phyloP scores from a whole-genome alignment of 2,329 filamentous ascomycete genomes.

The Alternaria hordeiaustralica region DNA sequence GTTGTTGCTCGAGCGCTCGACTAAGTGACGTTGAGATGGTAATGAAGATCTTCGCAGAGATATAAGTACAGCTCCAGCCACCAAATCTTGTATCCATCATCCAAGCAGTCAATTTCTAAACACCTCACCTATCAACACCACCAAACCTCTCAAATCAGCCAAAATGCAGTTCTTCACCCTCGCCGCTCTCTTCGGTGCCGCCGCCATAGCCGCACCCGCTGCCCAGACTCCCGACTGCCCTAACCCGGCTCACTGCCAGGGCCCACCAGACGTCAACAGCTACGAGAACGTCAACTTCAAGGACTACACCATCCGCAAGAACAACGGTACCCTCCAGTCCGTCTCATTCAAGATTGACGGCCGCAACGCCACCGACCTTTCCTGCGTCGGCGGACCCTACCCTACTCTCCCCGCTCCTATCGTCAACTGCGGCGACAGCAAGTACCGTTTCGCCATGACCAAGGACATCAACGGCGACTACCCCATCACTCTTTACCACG shows the following conservation, averaged over 20 bases:
- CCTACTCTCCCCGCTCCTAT: conserved; percentile 20
- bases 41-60: not conserved
- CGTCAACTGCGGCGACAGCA: conserved; percentile 20
- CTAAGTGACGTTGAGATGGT: conserved; percentile 13
- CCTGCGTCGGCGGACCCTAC: conserved; percentile 16
- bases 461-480: conserved; percentile 3
- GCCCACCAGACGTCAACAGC: conserved; percentile 10
- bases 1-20: not conserved
- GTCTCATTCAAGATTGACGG: conserved; percentile 31
- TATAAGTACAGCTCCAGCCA: conserved; percentile 20
- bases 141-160: not conserved
- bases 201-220: conserved; percentile 26
- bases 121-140: not conserved
- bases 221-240: conserved; percentile 27
- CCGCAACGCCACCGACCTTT: conserved; percentile 18
- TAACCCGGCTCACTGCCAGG: conserved; percentile 30
- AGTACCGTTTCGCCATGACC: conserved; percentile 25
- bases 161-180: conserved; percentile 31
- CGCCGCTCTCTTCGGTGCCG: conserved; percentile 25
- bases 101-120: not conserved
- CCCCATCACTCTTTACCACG: conserved; percentile 23
- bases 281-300: conserved; percentile 31
- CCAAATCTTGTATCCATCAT: not conserved
- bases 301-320: conserved; percentile 29
- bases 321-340: conserved; percentile 19